Evolutionary conservation across 2,329 filamentous ascomycete genomes (phyloP).

Genomic region (Clonostachys byssicola): DNA sequence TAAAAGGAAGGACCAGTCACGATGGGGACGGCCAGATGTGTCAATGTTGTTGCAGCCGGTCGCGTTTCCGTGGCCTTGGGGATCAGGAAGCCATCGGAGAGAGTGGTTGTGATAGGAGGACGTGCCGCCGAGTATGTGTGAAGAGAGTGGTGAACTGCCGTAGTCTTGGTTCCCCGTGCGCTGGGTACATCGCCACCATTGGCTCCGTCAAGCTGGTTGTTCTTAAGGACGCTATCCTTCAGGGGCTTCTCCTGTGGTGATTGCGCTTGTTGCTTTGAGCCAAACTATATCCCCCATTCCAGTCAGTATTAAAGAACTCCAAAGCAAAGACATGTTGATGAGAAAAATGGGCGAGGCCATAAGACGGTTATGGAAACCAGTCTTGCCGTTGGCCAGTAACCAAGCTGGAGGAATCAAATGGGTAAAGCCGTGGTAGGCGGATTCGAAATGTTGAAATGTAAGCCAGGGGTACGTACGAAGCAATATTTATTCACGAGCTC

Average conservation of each 20-base stretch:
- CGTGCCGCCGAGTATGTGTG: neutral
- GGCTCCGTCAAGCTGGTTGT: neutral
- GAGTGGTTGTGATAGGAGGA: neutral
- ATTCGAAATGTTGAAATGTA: slow-evolving; percentile 17
- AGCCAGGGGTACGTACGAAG: slow-evolving; percentile 79
- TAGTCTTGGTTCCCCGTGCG: neutral
- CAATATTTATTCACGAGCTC: slow-evolving; percentile 99
- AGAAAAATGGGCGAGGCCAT: neutral
- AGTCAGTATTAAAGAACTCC: slow-evolving; percentile 17
- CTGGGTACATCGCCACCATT: neutral
- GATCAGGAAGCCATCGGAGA: neutral
- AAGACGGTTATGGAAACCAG: slow-evolving; percentile 2
- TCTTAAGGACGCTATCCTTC: slow-evolving; percentile 40
- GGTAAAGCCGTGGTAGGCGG: slow-evolving; percentile 9
- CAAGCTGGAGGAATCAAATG: slow-evolving; percentile 8
- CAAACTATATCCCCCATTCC: slow-evolving; percentile 46
- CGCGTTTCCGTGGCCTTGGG: slow-evolving; percentile 31
- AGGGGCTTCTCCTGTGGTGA: slow-evolving; percentile 13
- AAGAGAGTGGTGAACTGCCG: neutral
- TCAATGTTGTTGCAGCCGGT: slow-evolving; percentile 35
- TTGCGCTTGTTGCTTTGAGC: slow-evolving; percentile 53
- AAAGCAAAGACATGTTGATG: slow-evolving; percentile 2
- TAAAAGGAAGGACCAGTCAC: slow-evolving; percentile 9
- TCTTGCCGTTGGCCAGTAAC: slow-evolving; percentile 9
- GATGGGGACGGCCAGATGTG: slow-evolving; percentile 17